These are phyloP conservation scores for Alternaria triticimaculans DNA, from an alignment of 2,329 filamentous ascomycete species.

Conservation along the genomic window DNA sequence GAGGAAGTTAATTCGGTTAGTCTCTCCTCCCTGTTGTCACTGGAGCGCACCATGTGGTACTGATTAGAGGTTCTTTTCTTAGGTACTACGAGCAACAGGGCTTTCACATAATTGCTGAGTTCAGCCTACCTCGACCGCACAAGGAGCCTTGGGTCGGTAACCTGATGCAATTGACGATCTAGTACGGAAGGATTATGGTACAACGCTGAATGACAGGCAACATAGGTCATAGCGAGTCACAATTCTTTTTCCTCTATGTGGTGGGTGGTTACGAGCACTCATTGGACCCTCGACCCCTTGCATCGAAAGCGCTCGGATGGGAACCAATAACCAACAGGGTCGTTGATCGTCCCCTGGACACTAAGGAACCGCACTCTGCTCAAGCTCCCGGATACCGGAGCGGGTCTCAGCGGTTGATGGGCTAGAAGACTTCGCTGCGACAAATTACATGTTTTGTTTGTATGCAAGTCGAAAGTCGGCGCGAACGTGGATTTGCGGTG, in stretches of 20 bases:
- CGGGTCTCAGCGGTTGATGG: neutral
- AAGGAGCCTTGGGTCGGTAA: too few relatives aligned
- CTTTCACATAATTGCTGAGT: too few relatives aligned
- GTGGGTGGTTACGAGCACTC: constrained; percentile 1
- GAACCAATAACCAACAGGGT: constrained; percentile 5
- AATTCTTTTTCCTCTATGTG: constrained; percentile 4
- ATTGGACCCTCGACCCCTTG: constrained; percentile 13
- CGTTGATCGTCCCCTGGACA: neutral
- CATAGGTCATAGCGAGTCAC: too few relatives aligned
- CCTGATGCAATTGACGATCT: too few relatives aligned
- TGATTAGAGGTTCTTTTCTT: too few relatives aligned
- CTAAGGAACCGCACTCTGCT: neutral
- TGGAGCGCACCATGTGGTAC: too few relatives aligned
- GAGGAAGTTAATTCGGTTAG: too few relatives aligned
- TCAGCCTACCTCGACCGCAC: too few relatives aligned
- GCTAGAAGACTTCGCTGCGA: neutral
- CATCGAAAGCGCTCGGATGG: constrained; percentile 4
- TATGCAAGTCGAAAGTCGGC: neutral
- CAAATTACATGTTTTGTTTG: neutral
- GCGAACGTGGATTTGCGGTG: neutral
- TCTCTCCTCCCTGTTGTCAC: too few relatives aligned
- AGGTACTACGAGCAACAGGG: too few relatives aligned
- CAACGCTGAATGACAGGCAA: too few relatives aligned
- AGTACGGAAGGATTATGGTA: too few relatives aligned
- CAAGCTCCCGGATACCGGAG: neutral